Evolutionary conservation across 306 rosid species (phyloP), one percentile per base, ranked within the genome.

Genomic region (Inga leiocalycina): DNA sequence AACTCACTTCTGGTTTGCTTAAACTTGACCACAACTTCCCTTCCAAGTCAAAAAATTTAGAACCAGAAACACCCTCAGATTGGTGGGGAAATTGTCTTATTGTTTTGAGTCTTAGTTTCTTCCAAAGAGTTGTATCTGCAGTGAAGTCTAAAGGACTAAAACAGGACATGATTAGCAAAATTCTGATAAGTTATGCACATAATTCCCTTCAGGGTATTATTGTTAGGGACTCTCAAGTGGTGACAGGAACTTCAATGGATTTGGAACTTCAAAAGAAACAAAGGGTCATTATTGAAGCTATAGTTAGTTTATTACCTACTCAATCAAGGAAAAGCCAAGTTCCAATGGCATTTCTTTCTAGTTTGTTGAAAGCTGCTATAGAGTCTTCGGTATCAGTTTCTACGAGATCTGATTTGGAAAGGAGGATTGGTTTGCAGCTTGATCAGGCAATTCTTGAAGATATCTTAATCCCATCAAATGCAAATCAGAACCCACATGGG

Each of bases 391-490:
- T 94, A n/a, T 89, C 98, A 27, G 81, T 85, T 71, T 89, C 97
- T n/a, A 88, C 94, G 82, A 90, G 95, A 85, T 90, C 97, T 1
- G 99, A 97, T 85, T 81, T 97, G 79, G 99, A 97, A 82, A 88
- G 98, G 74, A 85, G 98, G 71, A 94, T 97, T 34, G 99, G 99
- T 57, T 84, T 97, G 57, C 99, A 94, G 56, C 91, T 97, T 78
- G 98, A 97, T 77, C 99, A 97, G 81, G 99, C 98, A 49, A 97
- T 94, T 84, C 99, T 97, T 10, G 99, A 97, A 88, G 99, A 97
- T 85, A 87, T 97, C 71, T 80, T 97, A 61, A 92, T 94, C 81
- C 99, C 99, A 14, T 81, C 92, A 79, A 92, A 83, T 74, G 86
- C 92, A 73, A 91, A 87, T 69, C 97, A 92, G 46, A 90, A 84